These are phyloP conservation scores for Sphaerulina vaccinii DNA, from an alignment of 2,329 filamentous ascomycete genomes.

Conservation along the genomic window DNA sequence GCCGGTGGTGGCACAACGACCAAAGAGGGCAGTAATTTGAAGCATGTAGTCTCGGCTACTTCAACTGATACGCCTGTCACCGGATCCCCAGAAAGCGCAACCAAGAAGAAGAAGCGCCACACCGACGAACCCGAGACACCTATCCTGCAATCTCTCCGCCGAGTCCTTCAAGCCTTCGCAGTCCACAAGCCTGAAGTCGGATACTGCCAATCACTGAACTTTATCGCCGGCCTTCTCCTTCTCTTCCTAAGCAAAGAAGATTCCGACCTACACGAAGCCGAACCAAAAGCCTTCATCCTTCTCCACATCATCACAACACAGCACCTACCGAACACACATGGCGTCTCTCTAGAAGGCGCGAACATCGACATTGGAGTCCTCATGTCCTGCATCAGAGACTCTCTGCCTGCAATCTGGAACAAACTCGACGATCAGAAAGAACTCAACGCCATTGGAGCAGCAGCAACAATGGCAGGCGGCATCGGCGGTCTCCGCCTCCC, in stretches of 20 bases:
- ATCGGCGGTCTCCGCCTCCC: slow-evolving; percentile 61
- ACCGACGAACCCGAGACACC: slow-evolving; percentile 61
- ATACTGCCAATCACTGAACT: slow-evolving; percentile 95
- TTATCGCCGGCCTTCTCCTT: slow-evolving; percentile 83
- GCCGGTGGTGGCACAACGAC: slow-evolving; percentile 29
- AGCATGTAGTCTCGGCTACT: slow-evolving; percentile 5
- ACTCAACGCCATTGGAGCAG: slow-evolving; percentile 38
- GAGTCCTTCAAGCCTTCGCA: slow-evolving; percentile 85
- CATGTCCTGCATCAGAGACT: slow-evolving; percentile 81
- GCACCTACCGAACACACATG: slow-evolving; percentile 88
- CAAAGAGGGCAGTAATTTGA: slow-evolving; percentile 17
- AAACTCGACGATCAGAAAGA: slow-evolving; percentile 79
- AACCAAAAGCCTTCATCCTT: slow-evolving; percentile 90
- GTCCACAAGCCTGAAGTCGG: slow-evolving; percentile 88
- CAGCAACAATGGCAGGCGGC: slow-evolving; percentile 42
- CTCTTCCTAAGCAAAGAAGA: slow-evolving; percentile 63
- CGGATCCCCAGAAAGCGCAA: slow-evolving; percentile 5
- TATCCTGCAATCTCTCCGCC: slow-evolving; percentile 77
- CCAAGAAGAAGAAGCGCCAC: slow-evolving; percentile 34
- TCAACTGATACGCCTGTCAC: slow-evolving; percentile 2
- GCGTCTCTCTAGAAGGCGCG: slow-evolving; percentile 82
- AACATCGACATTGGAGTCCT: slow-evolving; percentile 93
- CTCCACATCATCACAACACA: slow-evolving; percentile 86
- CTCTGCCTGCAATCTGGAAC: slow-evolving; percentile 78
- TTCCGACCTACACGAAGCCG: slow-evolving; percentile 59